Base-by-base conservation (phyloP, 164 flowering plant genomes). In the Vitis cinerea region DNA sequence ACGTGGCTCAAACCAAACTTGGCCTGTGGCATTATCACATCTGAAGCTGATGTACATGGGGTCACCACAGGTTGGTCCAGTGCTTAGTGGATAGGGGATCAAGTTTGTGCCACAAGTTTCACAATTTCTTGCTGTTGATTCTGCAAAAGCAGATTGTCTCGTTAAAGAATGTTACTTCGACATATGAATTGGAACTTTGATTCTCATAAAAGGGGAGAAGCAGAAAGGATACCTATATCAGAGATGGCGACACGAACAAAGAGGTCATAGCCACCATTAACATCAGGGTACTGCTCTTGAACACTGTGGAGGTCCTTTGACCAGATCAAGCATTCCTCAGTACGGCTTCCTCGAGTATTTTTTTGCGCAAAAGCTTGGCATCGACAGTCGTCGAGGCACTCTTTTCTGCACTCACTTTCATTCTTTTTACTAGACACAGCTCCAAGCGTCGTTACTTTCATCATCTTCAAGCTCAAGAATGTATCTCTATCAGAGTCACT, bases 331-430 rank as follows among this genome's bases (percentile, higher is more conserved):
- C 44, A 31, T 31, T 3, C 7, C 7, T 31, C 7, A 4, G 4
- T 31, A 6, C 6, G 4, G 7, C 4, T 6, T 3, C 44, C 6
- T 3, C 7, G 44, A 31, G 0, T 31, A 3, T 3, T 31, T 10
- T 48, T 62, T 50, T 66, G 74, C 8, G 80, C 72, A 54, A 71
- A 82, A 57, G 84, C 84, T 57, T 66, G 64, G 69, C 84, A 82
- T 13, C 73, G 65, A 59, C 78, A 75, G 59, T 75, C 50, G 48
- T 51, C 53, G 27, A 80, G 68, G 75, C 85, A 82, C 70, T 67
- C 72, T 4, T 19, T 8, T 49, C 12, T 70, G 66, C 86, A 83
- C 10, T 77, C 81, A 23, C 1, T 16, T 27, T 71, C 77, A 72
- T 23, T 72, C 50, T 57, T 30, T 29, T 63, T 66, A 9, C 70